Conservation (phyloP, 1,284 basidiomycete species). For the Quambalaria eucalypti region DNA sequence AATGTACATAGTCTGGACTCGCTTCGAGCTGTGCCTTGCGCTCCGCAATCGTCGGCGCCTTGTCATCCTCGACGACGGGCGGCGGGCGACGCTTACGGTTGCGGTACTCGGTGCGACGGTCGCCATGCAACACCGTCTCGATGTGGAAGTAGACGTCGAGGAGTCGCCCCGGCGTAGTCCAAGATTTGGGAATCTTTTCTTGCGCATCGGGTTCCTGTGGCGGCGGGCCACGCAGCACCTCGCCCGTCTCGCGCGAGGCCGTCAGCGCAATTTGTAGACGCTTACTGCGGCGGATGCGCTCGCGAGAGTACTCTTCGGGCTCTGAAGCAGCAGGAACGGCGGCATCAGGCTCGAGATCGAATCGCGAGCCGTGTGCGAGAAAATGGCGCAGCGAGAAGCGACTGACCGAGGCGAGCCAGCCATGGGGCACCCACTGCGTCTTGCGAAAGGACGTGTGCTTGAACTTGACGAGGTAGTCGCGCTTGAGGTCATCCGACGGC, state of each 20-base stretch:
- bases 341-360: slow-evolving; percentile 24
- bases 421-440: slow-evolving; percentile 27
- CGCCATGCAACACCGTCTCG: neutral
- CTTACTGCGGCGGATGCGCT: neutral
- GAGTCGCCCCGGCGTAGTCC: slow-evolving; percentile 28
- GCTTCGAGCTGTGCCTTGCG: neutral
- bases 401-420: slow-evolving; percentile 18
- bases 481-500: slow-evolving; percentile 14
- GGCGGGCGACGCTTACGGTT: slow-evolving; percentile 2
- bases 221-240: slow-evolving; percentile 21
- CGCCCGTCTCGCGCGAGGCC: slow-evolving; percentile 10
- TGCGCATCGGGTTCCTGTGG: slow-evolving; percentile 24
- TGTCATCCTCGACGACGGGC: slow-evolving; percentile 8
- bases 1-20: slow-evolving; percentile 13
- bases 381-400: slow-evolving; percentile 9
- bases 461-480: slow-evolving; percentile 38
- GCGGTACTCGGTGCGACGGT: neutral
- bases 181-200: slow-evolving; percentile 20
- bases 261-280: neutral
- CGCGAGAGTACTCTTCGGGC: neutral
- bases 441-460: slow-evolving; percentile 21
- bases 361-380: slow-evolving; percentile 16
- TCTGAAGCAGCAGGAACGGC: neutral
- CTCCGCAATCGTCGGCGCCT: neutral
- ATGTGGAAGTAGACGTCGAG: slow-evolving; percentile 19